These are phyloP conservation scores for Pilatotrama ljubarskyi DNA, from an alignment of 768 basidiomycete species.

Conservation along the genomic window DNA sequence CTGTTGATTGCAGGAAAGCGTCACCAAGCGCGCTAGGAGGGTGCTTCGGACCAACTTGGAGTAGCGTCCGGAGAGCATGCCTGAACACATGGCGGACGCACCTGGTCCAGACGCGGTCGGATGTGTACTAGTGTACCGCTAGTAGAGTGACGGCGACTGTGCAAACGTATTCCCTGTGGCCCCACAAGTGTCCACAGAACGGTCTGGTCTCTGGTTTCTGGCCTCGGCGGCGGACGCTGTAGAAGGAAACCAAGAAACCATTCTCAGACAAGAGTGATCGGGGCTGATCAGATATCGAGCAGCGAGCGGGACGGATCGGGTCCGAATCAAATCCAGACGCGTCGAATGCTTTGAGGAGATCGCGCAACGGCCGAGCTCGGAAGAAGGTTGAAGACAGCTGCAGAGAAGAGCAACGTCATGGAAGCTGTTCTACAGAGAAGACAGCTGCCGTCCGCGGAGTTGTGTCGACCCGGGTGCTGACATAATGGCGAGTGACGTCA, in stretches of 20 bases:
- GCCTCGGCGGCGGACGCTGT: background rate
- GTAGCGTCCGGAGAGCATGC: too few species aligned
- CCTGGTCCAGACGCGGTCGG: too few species aligned
- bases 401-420: too few species aligned
- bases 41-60: too few species aligned
- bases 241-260: slow-evolving; percentile 6
- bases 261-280: background rate
- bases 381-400: too few species aligned
- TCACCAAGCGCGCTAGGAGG: too few species aligned
- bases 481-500: background rate
- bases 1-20: too few species aligned
- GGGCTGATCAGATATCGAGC: background rate
- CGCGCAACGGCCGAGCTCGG: too few species aligned
- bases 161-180: background rate
- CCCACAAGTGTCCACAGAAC: slow-evolving; percentile 4
- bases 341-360: too few species aligned
- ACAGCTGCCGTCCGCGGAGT: background rate
- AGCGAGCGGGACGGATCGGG: background rate
- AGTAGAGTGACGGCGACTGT: background rate
- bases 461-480: background rate
- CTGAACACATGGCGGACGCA: too few species aligned
- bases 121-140: background rate
- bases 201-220: background rate
- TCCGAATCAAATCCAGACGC: too few species aligned
- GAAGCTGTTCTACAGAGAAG: too few species aligned